A percentile compares a stretch with the other conserved stretches of the same genome.
Evolutionary conservation across 805 yeast genomes (phyloP).

Genomic region (Pichia occidentalis): DNA sequence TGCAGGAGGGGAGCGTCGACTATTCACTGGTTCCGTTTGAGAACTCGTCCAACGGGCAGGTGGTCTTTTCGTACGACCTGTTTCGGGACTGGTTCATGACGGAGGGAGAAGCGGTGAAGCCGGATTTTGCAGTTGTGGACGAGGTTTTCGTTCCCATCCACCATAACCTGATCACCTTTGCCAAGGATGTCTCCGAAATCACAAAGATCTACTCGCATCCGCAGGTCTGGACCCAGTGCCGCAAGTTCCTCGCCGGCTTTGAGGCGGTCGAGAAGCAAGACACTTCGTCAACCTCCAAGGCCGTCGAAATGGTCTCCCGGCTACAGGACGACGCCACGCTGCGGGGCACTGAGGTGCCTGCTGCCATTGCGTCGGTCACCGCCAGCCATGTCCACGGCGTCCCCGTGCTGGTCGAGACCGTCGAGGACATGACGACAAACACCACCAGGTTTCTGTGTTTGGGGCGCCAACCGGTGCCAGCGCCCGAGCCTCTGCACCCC

Average conservation of each 20-base stretch:
- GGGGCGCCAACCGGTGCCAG: conserved; percentile 30
- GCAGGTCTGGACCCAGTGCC: conserved; percentile 95
- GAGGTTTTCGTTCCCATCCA: conserved; percentile 80
- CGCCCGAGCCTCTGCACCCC: conserved; percentile 12
- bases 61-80: conserved; percentile 76
- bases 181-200: conserved; percentile 39
- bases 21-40: conserved; percentile 84
- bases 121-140: conserved; percentile 50
- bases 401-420: conserved; percentile 45
- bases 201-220: conserved; percentile 80
- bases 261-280: conserved; percentile 49
- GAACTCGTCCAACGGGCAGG: conserved; percentile 93
- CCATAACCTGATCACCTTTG: conserved; percentile 60
- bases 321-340: conserved; percentile 29
- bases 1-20: conserved; percentile 42
- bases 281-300: conserved; percentile 74
- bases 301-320: conserved; percentile 57
- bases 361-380: conserved; percentile 68
- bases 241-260: conserved; percentile 42
- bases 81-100: conserved; percentile 57
- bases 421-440: conserved; percentile 70
- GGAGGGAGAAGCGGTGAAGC: conserved; percentile 17
- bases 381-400: conserved; percentile 58
- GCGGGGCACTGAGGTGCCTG: no score
- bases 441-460: conserved; percentile 81